Evolutionary conservation across 2,329 filamentous ascomycete genomes (phyloP), one percentile per base, ranked within the genome.

Genomic region (Ascochyta koolunga): DNA sequence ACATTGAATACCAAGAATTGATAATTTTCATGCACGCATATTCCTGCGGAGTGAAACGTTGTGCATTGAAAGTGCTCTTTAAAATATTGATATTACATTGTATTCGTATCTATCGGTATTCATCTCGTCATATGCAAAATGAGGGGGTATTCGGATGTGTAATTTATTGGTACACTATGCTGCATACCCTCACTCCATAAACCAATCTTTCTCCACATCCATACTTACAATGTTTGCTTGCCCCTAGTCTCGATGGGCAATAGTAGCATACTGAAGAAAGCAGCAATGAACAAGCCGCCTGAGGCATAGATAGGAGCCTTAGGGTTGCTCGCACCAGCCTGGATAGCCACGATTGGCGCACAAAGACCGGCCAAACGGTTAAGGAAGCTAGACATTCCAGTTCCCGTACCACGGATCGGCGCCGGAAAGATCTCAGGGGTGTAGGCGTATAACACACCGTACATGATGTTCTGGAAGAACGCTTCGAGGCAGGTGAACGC

Each of bases 401-500:
- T 89, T 5, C 88, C 89, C 0, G 88, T 89, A 5, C 89, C 89
- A 27, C 89, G 79, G 19, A 88, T 84, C 0, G 88, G 87, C 0
- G 88, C 86, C 0, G 89, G 88, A 74, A 92, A 91, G 24, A 91
- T 84, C 66, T 91, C 89, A 0, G 89, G 89, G 0, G 89, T 91
- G 69, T 90, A 91, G 7, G 88, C 87, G 69, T 90, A 91, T 1
- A 92, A 76, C 1, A 90, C 87, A 51, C 88, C 88, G 73, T 90
- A 91, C 64, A 68, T 69, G 59, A 73, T 64, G 46, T 73, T 73
- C 49, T 90, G 87, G 60, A 86, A 83, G 69, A 91, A 89, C 10
- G 88, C 86, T 69, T 89, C 85, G 59, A 88, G 78, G 58, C 85
- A 89, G 0, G 83, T 86, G 69, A 89, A 89, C 44, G 80, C 79